Conservation (phyloP, 331 rosid genomes). For the Spiraea crenata region DNA sequence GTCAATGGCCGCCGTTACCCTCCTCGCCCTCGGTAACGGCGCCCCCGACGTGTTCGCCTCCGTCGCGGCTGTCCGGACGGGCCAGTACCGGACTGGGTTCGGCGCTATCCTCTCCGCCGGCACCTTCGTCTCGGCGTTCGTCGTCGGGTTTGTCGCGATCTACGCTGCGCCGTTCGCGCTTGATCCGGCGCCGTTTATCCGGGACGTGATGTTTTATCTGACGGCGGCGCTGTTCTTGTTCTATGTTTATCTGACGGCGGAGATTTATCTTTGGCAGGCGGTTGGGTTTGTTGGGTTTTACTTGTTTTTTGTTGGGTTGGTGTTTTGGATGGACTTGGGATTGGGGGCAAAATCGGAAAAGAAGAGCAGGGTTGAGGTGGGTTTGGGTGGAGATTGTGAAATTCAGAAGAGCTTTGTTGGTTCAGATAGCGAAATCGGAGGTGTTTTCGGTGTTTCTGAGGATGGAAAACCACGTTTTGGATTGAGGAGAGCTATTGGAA, state of each 20-base stretch:
- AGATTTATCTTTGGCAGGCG: slow-evolving; percentile 94
- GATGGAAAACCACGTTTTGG: slow-evolving; percentile 39
- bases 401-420: slow-evolving; percentile 19
- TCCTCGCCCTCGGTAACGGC: slow-evolving; percentile 86
- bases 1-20: slow-evolving; percentile 87
- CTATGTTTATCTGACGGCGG: slow-evolving; percentile 84
- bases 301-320: slow-evolving; percentile 76
- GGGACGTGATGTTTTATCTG: slow-evolving; percentile 80
- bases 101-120: slow-evolving; percentile 94
- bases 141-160: slow-evolving; percentile 88
- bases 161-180: slow-evolving; percentile 80
- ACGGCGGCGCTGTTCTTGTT: slow-evolving; percentile 72
- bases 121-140: slow-evolving; percentile 86
- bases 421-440: slow-evolving; percentile 29
- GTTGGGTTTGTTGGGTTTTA: slow-evolving; percentile 75
- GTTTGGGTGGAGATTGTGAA: slow-evolving; percentile 40
- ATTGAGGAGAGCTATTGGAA: slow-evolving; percentile 33
- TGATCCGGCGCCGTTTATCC: slow-evolving; percentile 67
- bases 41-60: slow-evolving; percentile 90
- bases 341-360: slow-evolving; percentile 27
- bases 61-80: slow-evolving; percentile 76
- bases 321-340: slow-evolving; percentile 91
- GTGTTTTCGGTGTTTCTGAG: slow-evolving; percentile 12
- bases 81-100: slow-evolving; percentile 75
- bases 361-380: slow-evolving; percentile 29